These are phyloP conservation scores for Hypoxylon rubiginosum DNA, from an alignment of 2,329 filamentous ascomycete species.

Conservation along the genomic window DNA sequence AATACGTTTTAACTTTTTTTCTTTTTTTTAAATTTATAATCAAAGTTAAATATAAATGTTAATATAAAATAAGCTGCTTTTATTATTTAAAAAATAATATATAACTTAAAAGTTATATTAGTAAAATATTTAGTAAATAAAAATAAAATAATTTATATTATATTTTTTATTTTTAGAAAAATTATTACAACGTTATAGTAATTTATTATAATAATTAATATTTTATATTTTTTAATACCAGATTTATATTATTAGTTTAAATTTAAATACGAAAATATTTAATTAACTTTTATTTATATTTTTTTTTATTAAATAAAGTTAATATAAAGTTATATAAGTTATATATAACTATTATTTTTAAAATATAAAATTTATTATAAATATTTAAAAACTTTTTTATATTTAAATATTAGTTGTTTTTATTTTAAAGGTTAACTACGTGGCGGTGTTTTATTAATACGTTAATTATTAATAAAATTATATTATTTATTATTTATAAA, in stretches of 20 bases:
- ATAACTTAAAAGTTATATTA: neutral
- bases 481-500: neutral
- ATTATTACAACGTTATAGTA: neutral
- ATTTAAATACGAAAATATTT: neutral
- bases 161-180: neutral
- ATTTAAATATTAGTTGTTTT: neutral
- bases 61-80: too few species aligned
- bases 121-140: neutral
- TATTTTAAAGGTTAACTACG: neutral
- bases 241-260: neutral
- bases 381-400: neutral
- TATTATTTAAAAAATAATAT: neutral
- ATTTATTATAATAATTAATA: neutral
- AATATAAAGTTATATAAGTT: too few species aligned
- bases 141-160: neutral
- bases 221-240: neutral
- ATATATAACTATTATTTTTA: neutral
- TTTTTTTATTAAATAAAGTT: too few species aligned
- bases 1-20: too few species aligned
- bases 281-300: too few species aligned
- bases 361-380: neutral
- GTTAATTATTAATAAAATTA: neutral
- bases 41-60: too few species aligned
- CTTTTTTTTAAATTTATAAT: too few species aligned
- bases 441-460: neutral